Conservation (phyloP, 176 grass and related monocot genomes). For the Puya raimondii region DNA sequence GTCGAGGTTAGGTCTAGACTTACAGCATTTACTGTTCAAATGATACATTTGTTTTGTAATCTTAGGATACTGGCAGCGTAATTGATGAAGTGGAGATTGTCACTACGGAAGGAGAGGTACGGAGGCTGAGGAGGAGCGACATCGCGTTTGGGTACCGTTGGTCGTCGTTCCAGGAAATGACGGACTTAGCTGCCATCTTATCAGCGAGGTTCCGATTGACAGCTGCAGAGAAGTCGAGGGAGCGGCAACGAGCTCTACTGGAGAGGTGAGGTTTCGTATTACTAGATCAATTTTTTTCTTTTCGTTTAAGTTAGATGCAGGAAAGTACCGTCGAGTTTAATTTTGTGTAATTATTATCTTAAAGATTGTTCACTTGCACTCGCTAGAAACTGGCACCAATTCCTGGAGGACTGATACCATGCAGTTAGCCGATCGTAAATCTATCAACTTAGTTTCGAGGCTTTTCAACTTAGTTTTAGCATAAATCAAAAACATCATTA, state of each 20-base stretch:
- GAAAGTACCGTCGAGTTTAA: too few relatives aligned
- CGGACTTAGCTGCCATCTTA: slow-evolving; percentile 8
- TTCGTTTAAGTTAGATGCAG: background rate
- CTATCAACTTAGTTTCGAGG: too few relatives aligned
- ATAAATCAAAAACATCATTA: too few relatives aligned
- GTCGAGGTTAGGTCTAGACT: background rate
- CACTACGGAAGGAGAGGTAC: slow-evolving; percentile 8
- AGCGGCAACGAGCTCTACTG: background rate
- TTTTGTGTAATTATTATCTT: too few relatives aligned
- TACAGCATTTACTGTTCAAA: background rate
- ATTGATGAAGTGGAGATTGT: slow-evolving; percentile 16
- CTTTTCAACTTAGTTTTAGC: too few relatives aligned
- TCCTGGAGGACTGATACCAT: too few relatives aligned
- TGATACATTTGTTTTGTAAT: background rate
- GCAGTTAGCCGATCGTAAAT: too few relatives aligned
- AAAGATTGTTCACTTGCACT: too few relatives aligned
- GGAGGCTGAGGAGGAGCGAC: slow-evolving; percentile 1
- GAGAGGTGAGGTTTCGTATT: slow-evolving; percentile 4
- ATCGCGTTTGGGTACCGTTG: slow-evolving; percentile 15
- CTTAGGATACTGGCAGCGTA: slow-evolving; percentile 4
- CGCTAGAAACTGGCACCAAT: too few relatives aligned
- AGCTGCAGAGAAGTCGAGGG: background rate
- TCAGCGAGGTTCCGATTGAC: slow-evolving; percentile 1
- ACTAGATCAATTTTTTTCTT: background rate
- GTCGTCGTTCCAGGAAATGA: slow-evolving; percentile 16